Evolutionary conservation across 1,139 yeast species (phyloP).

Genomic region (Yamadazyma blattariae): DNA sequence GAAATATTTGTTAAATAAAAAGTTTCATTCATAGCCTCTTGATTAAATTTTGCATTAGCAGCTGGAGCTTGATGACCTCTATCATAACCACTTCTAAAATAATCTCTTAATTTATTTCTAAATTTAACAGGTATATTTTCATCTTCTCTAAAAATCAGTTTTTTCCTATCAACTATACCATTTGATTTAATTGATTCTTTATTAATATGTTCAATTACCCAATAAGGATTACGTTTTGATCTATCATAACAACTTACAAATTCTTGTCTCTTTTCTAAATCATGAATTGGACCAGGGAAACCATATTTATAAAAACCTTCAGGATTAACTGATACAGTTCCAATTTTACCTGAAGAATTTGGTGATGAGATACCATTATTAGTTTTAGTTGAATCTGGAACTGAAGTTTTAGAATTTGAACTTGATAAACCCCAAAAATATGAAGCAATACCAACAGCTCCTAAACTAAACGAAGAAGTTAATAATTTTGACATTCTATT

Average conservation of each 20-base stretch:
- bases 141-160: slow-evolving; percentile 84
- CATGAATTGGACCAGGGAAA: slow-evolving; percentile 93
- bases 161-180: slow-evolving; percentile 67
- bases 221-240: slow-evolving; percentile 80
- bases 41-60: slow-evolving; percentile 90
- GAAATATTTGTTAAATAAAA: slow-evolving; percentile 85
- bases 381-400: slow-evolving; percentile 9
- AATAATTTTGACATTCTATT: slow-evolving; percentile 36
- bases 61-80: slow-evolving; percentile 99
- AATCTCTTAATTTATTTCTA: slow-evolving; percentile 75
- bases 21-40: slow-evolving; percentile 92
- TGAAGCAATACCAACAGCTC: slow-evolving; percentile 41
- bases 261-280: slow-evolving; percentile 68
- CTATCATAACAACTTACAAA: slow-evolving; percentile 87
- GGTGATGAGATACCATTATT: slow-evolving; percentile 4
- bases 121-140: slow-evolving; percentile 75
- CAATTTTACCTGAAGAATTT: too few species aligned
- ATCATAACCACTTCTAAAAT: slow-evolving; percentile 93
- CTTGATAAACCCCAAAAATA: slow-evolving; percentile 39
- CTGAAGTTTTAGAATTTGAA: slow-evolving; percentile 7
- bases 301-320: slow-evolving; percentile 83
- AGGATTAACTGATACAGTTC: slow-evolving; percentile 47
- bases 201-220: slow-evolving; percentile 89
- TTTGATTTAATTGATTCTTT: slow-evolving; percentile 56
- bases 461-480: slow-evolving; percentile 30